Base-by-base conservation (phyloP, 2,329 filamentous ascomycete species). In the Neodidymelliopsis sp. region DNA sequence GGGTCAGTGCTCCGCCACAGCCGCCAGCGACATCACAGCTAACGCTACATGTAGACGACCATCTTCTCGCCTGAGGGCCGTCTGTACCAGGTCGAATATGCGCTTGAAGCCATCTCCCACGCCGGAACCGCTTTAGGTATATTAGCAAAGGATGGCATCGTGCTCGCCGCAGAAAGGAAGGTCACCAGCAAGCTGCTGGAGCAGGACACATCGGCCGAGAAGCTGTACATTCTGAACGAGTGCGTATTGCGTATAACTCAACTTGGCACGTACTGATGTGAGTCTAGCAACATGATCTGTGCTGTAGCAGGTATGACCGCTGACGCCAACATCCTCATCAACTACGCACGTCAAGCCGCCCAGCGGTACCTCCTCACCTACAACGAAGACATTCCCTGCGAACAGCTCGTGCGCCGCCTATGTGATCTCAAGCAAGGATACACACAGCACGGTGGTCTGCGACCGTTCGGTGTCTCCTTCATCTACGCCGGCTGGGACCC, bases 251-350 rank as follows among this genome's bases (percentile, higher is more conserved):
- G 20, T 16, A 30, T 22, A 12, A 13, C 7, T 4, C 11, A 8
- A 20, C 11, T 16, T 8, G 2, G 2, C 6, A 10, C 5, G 10
- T 39, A 28, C 60, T 64, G 33, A 67, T 18, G 13, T 10, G 9
- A 9, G 4, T 20, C 1, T 61, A 97, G 93, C 80, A 99, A 99
- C 82, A 99, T 99, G 95, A 97, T 99, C 77, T 97, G 92, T 77
- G 94, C 94, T 54, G 94, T 99, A 53, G 94, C 94, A 67, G 94
- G 94, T 72, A 97, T 99, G 93, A 99, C 92, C 34, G 94, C 94
- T 70, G 94, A 99, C 74, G 94, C 94, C 75, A 99, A 99, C 81
- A 99, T 99, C 76, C 91, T 99, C 74, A 99, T 99, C 86, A 99
- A 99, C 83, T 97, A 95, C 78, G 95, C 94, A 74, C 91, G 94